Conservation (phyloP, 352 stramenopile genomes). For the Blastocystis sp. region DNA sequence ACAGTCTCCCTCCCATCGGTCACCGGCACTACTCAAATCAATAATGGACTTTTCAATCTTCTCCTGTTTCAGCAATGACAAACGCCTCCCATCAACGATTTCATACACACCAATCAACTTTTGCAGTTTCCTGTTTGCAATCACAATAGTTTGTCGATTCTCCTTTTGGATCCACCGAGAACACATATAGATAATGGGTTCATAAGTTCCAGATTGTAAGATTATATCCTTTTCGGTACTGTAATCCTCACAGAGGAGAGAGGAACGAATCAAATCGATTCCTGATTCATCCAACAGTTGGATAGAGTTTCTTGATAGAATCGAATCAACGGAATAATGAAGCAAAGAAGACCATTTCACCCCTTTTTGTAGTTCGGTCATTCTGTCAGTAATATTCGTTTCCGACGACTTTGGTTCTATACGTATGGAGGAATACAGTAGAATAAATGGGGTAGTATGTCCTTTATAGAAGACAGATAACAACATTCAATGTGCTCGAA, state of each 20-base stretch:
- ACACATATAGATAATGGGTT: not conserved
- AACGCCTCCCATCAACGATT: not conserved
- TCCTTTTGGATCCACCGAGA: not conserved
- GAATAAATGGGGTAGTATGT: not conserved
- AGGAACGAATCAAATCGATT: not conserved
- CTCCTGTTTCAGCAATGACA: not conserved
- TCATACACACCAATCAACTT: not conserved
- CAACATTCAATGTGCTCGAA: not conserved
- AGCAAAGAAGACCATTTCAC: not conserved
- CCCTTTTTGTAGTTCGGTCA: no score
- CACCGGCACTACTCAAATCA: not conserved
- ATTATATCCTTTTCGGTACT: not conserved
- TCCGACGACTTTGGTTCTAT: no score
- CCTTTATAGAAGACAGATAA: not conserved
- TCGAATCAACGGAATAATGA: not conserved
- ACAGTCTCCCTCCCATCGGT: conserved; percentile 10
- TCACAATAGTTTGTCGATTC: not conserved
- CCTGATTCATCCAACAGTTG: not conserved
- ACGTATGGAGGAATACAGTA: no score
- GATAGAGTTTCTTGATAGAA: not conserved
- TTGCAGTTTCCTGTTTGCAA: not conserved
- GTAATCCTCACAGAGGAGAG: not conserved
- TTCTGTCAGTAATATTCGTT: no score
- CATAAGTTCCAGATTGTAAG: not conserved
- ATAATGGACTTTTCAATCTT: not conserved